Percentiles rank a stretch among this genome's conserved stretches.
Evolutionary conservation across 2,329 filamentous ascomycete genomes (phyloP).

Genomic region (Diplocarpon mali): DNA sequence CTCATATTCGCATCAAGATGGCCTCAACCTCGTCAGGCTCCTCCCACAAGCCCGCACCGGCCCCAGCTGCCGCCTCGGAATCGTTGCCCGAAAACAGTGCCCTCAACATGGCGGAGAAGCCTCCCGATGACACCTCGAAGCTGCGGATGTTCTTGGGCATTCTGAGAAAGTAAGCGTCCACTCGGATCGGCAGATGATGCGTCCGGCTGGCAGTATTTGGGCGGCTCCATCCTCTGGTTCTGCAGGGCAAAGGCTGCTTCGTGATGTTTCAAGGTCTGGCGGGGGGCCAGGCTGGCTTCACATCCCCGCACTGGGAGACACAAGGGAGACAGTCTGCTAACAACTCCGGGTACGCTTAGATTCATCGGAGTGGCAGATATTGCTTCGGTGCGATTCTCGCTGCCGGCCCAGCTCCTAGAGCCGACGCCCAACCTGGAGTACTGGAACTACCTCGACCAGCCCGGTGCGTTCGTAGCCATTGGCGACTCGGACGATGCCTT

Average conservation of each 20-base stretch:
- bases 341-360: conserved; percentile 34
- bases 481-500: conserved; percentile 86
- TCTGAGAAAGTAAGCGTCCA: conserved; percentile 61
- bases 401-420: conserved; percentile 90
- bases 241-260: conserved; percentile 3
- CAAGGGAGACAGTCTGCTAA: conserved; percentile 6
- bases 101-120: conserved; percentile 36
- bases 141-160: conserved; percentile 81
- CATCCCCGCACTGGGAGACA: no score
- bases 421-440: conserved; percentile 96
- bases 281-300: conserved; percentile 6
- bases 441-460: conserved; percentile 95
- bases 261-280: conserved; percentile 1
- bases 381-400: conserved; percentile 87
- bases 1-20: conserved; percentile 12
- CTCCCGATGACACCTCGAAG: conserved; percentile 72
- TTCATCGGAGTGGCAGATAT: conserved; percentile 96
- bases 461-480: conserved; percentile 73
- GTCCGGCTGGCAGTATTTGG: conserved; percentile 2
- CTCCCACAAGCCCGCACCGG: conserved; percentile 15
- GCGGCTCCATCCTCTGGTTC: conserved; percentile 6
- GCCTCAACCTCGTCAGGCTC: conserved; percentile 24
- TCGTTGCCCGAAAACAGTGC: conserved; percentile 6
- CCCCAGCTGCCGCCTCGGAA: conserved; percentile 21
- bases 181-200: background rate